phyloP scores from a whole-genome alignment of 2,329 filamentous ascomycete species.

The Nannizzia gypsea region DNA sequence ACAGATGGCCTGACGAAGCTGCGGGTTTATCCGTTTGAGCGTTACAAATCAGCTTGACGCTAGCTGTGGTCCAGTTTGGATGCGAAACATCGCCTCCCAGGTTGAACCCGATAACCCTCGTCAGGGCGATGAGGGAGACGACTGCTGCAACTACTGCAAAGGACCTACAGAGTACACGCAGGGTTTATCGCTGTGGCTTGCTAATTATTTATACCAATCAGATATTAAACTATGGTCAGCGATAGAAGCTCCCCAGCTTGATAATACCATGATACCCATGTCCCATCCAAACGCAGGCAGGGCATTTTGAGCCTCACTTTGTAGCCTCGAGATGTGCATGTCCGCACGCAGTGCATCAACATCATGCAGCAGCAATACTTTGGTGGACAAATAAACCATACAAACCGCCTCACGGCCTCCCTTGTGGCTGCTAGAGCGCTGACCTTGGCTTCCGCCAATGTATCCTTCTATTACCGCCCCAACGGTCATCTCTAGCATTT shows the following conservation, averaged over 20 bases:
- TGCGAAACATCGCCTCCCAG: not conserved
- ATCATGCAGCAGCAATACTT: not conserved
- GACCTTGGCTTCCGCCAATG: slow-evolving; percentile 8
- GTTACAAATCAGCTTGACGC: not conserved
- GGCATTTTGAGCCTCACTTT: too few species aligned
- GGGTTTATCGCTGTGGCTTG: too few species aligned
- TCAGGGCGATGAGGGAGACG: too few species aligned
- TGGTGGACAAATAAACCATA: not conserved
- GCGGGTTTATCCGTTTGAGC: not conserved
- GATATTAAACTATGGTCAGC: too few species aligned
- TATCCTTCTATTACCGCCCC: slow-evolving; percentile 8
- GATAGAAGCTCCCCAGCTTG: too few species aligned
- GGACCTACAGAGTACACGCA: too few species aligned
- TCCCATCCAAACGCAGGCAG: too few species aligned
- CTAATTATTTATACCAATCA: too few species aligned
- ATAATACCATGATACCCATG: too few species aligned
- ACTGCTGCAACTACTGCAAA: too few species aligned
- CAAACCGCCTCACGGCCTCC: not conserved
- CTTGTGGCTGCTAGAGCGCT: not conserved
- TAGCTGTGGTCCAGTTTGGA: not conserved
- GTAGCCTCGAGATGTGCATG: too few species aligned
- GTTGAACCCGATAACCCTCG: not conserved
- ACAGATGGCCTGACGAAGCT: not conserved
- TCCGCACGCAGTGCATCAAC: too few species aligned
- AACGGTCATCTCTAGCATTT: slow-evolving; percentile 6